Evolutionary conservation across 106 monocot genomes (phyloP), one percentile per base, ranked within the genome.

Genomic region (Platanthera guangdongensis): DNA sequence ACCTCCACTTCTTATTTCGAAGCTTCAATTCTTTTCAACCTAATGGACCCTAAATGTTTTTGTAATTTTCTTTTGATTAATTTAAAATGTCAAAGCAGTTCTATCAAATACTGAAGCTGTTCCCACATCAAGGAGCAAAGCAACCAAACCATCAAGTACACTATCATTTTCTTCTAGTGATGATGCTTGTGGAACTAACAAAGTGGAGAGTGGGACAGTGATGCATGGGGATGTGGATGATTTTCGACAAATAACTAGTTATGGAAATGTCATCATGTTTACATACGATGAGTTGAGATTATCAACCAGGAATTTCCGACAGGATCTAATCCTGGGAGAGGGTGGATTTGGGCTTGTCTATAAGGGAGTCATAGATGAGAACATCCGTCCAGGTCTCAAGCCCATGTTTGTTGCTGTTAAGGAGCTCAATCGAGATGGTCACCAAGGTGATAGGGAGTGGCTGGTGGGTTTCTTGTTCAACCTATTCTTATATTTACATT

Each of bases 341-440:
- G 95, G 95, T 77, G 95, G 95, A 14, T 95, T 95, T 78, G 95
- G 95, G 15, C 74, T 90, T 48, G 95, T 95, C 15, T 95, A 90
- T 60, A 95, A 85, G 80, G 95, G 95, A 50, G 78, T 84, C 47
- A 83, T 95, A 46, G 90, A 95, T 78, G 90, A 88, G 62, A 82
- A 77, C 51, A 72, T 95, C 28, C 88, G 90, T 74, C 80, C 88
- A 46, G 92, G 85, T 57, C 88, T 93, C 18, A 48, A 77, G 28
- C 77, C 79, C 32, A 90, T 84, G 16, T 76, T 87, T 54, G 95
- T 95, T 51, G 51, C 72, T 72, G 51, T 72, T 51, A 72, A 72
- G 72, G 72, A 50, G 50, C 72, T 50, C 51, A 72, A 72, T 10
- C 51, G 51, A 51, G 21, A 72, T 50, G 72, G 72, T 22, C 72